Evolutionary conservation across 2,329 filamentous ascomycete genomes (phyloP), one percentile per base, ranked within the genome.

Genomic region (Pseudodiploospora longispora): DNA sequence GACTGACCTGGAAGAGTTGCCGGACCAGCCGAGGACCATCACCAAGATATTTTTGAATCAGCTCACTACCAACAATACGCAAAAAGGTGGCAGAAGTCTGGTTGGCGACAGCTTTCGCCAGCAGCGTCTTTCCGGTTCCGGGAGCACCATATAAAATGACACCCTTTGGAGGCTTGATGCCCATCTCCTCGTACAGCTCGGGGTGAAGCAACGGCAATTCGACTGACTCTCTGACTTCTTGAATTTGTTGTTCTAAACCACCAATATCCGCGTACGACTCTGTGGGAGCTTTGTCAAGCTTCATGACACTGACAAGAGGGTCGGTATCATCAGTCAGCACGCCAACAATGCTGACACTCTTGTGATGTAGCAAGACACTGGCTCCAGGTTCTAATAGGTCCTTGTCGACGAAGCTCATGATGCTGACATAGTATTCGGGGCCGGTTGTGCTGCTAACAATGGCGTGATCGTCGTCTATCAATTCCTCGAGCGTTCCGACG

Each of bases 381-480:
- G 93, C 89, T 49, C 94, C 94, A 2, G 93, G 93, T 68, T 98
- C 93, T 36, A 98, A 77, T 4, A 98, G 80, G 60, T 98, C 93
- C 70, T 98, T 98, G 75, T 98, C 93, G 53, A 98, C 93, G 59
- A 98, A 98, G 44, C 91, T 96, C 93, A 97, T 97, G 77, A 98
- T 98, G 56, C 90, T 96, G 54, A 98, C 93, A 65, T 97, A 98
- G 76, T 95, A 98, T 66, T 98, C 93, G 1, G 93, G 93, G 0
- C 93, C 93, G 6, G 93, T 97, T 1, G 93, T 94, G 64, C 89
- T 95, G 12, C 90, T 96, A 32, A 98, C 93, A 60, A 98, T 98
- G 50, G 93, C 93, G 60, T 98, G 93, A 70, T 98, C 93, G 64
- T 98, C 93, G 60, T 98, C 93, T 61, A 98, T 98, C 74, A 98